Base-by-base conservation (phyloP, 768 basidiomycete species). In the Sistotremastrum niveocremeum region DNA sequence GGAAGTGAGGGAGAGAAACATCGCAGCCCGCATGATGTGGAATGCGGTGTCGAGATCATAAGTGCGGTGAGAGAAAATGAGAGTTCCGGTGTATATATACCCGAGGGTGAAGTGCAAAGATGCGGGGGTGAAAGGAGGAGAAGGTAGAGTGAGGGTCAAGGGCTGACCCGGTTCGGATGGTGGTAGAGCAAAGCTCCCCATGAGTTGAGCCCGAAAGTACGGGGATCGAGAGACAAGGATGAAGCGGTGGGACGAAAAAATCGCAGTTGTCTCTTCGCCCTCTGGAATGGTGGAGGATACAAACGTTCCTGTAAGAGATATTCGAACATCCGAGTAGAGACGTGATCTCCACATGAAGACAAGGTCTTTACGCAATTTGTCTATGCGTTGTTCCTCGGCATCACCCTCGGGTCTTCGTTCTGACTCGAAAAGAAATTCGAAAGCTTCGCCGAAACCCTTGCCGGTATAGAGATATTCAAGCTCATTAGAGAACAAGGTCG, bases 301-400 rank as follows among this genome's bases (percentile, higher is more conserved):
- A 54, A 79, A 81, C 47, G 72, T 77, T 41, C 81, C 81, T 0
- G 77, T 74, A 49, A 93, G 74, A 0, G 81, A 73, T 46, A 98
- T 80, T 44, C 83, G 77, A 28, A 94, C 77, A 61, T 98, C 94
- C 2, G 89, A 87, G 60, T 91, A 98, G 11, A 98, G 77, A 42
- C 90, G 79, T 8, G 84, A 86, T 33, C 94, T 69, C 94, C 93
- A 97, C 89, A 91, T 94, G 68, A 83, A 95, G 28, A 93, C 85
- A 31, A 95, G 71, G 57, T 97, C 94, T 62, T 89, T 88, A 49
- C 88, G 77, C 7, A 95, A 75, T 64, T 90, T 87, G 61, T 89
- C 87, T 37, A 86, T 65, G 9, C 87, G 67, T 39, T 73, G 65
- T 51, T 70, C 76, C 36, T 53, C 63, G 2, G 36, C 56, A 52